A percentile compares a stretch with the other conserved stretches of the same genome.
phyloP scores from a whole-genome alignment of 345 rosid species.

The Raphanus sativus region DNA sequence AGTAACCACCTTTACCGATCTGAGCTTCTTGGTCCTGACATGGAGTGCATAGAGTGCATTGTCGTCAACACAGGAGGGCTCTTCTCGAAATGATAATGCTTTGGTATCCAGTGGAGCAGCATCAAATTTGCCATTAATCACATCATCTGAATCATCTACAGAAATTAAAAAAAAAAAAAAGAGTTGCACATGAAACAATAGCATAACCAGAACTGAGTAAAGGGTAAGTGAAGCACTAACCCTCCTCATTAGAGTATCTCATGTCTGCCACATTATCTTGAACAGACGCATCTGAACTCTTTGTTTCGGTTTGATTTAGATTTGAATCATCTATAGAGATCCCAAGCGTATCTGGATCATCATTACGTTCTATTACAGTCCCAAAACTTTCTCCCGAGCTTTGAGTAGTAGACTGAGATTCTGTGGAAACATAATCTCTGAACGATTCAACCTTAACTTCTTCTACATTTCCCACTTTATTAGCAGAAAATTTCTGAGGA shows the following conservation, averaged over 20 bases:
- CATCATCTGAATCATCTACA: slow-evolving; percentile 40
- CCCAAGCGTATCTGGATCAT: slow-evolving; percentile 10
- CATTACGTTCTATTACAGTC: slow-evolving; percentile 3
- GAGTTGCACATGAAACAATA: neutral
- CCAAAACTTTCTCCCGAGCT: slow-evolving; percentile 23
- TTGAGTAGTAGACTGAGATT: slow-evolving; percentile 26
- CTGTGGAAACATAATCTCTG: slow-evolving; percentile 15
- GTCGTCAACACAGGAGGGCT: slow-evolving; percentile 43
- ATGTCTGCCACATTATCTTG: slow-evolving; percentile 26
- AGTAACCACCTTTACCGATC: slow-evolving; percentile 64
- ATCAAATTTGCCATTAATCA: slow-evolving; percentile 28
- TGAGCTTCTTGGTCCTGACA: slow-evolving; percentile 46
- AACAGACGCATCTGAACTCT: slow-evolving; percentile 2
- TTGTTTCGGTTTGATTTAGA: neutral
- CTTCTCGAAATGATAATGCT: slow-evolving; percentile 52
- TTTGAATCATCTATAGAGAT: slow-evolving; percentile 24
- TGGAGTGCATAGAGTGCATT: slow-evolving; percentile 51
- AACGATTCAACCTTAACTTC: neutral
- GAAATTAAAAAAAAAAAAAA: neutral
- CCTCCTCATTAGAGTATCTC: slow-evolving; percentile 34
- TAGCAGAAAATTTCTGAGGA: neutral
- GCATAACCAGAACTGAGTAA: neutral
- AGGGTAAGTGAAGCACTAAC: slow-evolving; percentile 38
- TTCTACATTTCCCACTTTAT: neutral
- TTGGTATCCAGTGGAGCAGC: slow-evolving; percentile 48